Evolutionary conservation across 768 basidiomycete genomes (phyloP), one percentile per base, ranked within the genome.

Genomic region (Clavulina sp.): DNA sequence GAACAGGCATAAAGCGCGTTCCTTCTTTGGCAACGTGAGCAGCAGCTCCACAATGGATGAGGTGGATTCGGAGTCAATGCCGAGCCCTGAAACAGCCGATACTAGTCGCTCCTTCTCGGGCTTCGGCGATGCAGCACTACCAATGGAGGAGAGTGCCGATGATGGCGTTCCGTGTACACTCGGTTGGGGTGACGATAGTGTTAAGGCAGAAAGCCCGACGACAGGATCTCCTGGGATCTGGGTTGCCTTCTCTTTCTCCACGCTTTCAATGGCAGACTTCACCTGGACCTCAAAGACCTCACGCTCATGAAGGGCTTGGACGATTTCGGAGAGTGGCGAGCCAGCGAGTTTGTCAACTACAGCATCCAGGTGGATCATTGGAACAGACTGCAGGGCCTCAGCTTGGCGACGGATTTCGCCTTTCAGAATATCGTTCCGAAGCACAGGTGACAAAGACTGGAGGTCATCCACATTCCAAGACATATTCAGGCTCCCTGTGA

Each of bases 381-480:
- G 66, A 5, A 85, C 49, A 23, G 28, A 49, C 40, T 73, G 74
- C 60, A 75, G 67, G 2, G 68, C 61, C 60, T 76, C 82, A 58
- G 89, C 69, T 4, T 83, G 78, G 53, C 85, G 75, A 59, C 74
- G 80, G 26, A 89, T 69, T 63, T 89, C 87, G 30, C 85, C 87
- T 0, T 82, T 79, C 26, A 91, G 70, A 4, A 89, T 81, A 59
- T 87, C 84, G 61, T 81, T 83, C 57, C 87, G 77, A 9, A 89
- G 85, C 19, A 89, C 87, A 18, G 87, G 85, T 7, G 87, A 87
- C 38, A 91, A 68, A 0, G 78, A 73, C 0, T 84, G 72, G 4
- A 89, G 73, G 52, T 88, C 84, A 56, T 89, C 87, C 54, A 86
- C 87, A n/a, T 76, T 80, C 78, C 87, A 82, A 0, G 86, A 81